phyloP scores from a whole-genome alignment of 768 basidiomycete genomes.

The Leccinum fibrillosum region DNA sequence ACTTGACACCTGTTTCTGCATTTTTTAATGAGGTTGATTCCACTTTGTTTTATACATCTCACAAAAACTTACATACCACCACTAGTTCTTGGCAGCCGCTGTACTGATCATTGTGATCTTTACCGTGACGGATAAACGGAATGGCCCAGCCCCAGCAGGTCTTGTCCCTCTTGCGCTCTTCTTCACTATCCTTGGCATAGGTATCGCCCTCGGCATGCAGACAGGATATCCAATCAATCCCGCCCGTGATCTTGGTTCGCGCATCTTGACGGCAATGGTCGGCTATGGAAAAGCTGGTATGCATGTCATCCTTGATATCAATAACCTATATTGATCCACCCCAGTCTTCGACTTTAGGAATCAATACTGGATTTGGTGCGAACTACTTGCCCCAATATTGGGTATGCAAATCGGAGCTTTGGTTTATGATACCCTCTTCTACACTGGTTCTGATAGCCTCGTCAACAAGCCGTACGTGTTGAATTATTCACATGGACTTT shows the following conservation, averaged over 20 bases:
- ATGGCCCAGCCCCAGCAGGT: conserved; percentile 46
- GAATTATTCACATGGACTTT: neutral
- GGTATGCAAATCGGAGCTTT: conserved; percentile 55
- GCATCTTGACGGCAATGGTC: conserved; percentile 66
- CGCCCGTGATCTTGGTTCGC: conserved; percentile 69
- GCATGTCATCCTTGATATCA: conserved; percentile 30
- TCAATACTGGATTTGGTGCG: conserved; percentile 77
- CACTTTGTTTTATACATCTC: neutral
- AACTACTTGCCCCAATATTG: conserved; percentile 54
- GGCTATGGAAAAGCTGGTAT: conserved; percentile 53
- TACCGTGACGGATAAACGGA: conserved; percentile 51
- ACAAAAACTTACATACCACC: neutral
- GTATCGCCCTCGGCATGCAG: conserved; percentile 56
- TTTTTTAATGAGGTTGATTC: conserved; percentile 44
- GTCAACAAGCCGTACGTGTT: conserved; percentile 48
- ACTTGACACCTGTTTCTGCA: conserved; percentile 40
- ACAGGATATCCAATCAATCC: conserved; percentile 69
- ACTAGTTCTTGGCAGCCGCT: conserved; percentile 52
- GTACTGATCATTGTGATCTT: conserved; percentile 56
- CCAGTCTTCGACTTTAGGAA: conserved; percentile 32
- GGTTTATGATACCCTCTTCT: conserved; percentile 58
- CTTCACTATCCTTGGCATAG: conserved; percentile 55
- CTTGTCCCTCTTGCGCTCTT: conserved; percentile 56
- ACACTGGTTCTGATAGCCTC: conserved; percentile 51
- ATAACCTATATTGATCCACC: neutral